Evolutionary conservation across 2,329 filamentous ascomycete species (phyloP).

Genomic region (Phoma sp.): DNA sequence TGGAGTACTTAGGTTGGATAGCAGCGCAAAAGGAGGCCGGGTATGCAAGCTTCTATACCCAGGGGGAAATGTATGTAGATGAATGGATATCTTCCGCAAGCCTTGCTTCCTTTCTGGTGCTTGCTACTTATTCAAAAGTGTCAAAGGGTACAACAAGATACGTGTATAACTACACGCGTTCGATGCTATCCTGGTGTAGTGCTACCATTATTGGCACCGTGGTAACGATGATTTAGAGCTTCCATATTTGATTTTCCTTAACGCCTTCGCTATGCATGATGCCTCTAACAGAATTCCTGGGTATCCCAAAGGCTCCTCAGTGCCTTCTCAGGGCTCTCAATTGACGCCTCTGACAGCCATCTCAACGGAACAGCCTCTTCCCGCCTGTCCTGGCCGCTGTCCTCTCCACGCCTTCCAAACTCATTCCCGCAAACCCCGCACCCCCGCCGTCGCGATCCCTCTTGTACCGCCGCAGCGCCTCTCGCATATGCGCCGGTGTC

Average conservation of each 20-base stretch:
- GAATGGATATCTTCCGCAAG: not conserved
- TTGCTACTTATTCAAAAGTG: no score
- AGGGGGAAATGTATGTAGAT: not conserved
- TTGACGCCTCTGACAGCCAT: not conserved
- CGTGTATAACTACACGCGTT: no score
- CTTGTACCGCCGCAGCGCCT: slow-evolving; percentile 74
- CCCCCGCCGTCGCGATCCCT: slow-evolving; percentile 67
- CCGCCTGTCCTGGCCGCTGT: slow-evolving; percentile 54
- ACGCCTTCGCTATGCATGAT: slow-evolving; percentile 16
- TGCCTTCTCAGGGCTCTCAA: not conserved
- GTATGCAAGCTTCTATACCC: no score
- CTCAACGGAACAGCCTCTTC: slow-evolving; percentile 52
- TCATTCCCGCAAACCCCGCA: slow-evolving; percentile 57
- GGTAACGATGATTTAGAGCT: not conserved
- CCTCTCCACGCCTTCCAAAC: slow-evolving; percentile 55
- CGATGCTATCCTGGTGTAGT: no score
- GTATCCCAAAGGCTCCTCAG: not conserved
- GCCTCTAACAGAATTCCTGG: not conserved
- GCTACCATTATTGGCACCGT: not conserved
- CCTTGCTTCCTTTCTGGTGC: no score
- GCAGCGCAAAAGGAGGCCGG: no score
- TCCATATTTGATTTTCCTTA: not conserved
- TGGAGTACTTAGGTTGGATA: no score
- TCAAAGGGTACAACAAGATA: no score
- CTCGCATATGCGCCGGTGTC: slow-evolving; percentile 75